These are phyloP conservation scores for Cystobasidium onofrii DNA, from an alignment of 768 basidiomycete species.

Conservation along the genomic window DNA sequence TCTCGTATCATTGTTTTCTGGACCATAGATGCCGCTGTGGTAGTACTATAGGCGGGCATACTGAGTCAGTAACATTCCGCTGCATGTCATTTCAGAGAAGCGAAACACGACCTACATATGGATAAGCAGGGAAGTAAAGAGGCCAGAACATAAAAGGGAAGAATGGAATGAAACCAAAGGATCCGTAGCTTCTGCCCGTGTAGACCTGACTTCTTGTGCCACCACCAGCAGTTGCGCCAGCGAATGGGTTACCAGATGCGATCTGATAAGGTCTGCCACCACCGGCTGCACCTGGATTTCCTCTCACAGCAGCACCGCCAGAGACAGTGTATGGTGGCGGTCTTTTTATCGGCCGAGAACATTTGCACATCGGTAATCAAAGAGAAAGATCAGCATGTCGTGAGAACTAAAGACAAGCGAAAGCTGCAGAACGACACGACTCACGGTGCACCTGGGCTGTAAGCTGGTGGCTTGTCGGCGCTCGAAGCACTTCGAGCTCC, in stretches of 20 bases:
- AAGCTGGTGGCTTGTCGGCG: conserved; percentile 14
- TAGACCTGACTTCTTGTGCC: conserved; percentile 12
- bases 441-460: conserved; percentile 20
- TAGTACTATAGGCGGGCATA: conserved; percentile 10
- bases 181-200: not conserved
- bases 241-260: conserved; percentile 7
- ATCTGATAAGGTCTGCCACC: conserved; percentile 23
- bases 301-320: conserved; percentile 16
- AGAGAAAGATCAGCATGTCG: not conserved
- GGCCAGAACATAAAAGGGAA: conserved; percentile 32
- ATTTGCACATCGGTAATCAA: not conserved
- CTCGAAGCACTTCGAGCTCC: conserved; percentile 5
- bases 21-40: conserved; percentile 21
- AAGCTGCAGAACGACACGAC: no score
- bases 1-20: conserved; percentile 21
- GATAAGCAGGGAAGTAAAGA: conserved; percentile 10
- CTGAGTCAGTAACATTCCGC: not conserved
- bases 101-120: not conserved
- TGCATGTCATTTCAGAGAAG: not conserved
- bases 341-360: conserved; percentile 1
- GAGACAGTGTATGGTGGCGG: conserved; percentile 10
- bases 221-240: conserved; percentile 27
- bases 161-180: conserved; percentile 4
- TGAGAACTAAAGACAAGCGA: no score
- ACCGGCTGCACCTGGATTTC: not conserved